Percentiles rank a stretch among this genome's conserved stretches.
These are phyloP conservation scores for Zopfia rhizophila DNA, from an alignment of 2,329 filamentous ascomycete genomes.

Conservation along the genomic window DNA sequence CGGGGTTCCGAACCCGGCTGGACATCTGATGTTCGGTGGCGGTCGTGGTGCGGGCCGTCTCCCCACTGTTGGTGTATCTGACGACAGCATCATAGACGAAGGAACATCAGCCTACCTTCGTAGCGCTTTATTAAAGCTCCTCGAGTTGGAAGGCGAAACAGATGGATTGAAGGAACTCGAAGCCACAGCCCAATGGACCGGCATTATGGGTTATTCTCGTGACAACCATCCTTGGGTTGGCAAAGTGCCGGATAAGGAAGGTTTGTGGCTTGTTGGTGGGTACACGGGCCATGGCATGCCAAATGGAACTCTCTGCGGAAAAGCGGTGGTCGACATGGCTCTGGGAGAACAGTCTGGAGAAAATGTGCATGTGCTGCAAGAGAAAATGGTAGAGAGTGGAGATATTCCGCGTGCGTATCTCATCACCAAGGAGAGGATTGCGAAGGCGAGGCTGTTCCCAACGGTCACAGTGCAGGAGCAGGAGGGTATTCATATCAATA, in stretches of 20 bases:
- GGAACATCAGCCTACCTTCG: constrained; percentile 67
- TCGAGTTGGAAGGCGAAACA: constrained; percentile 48
- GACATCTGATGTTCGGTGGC: constrained; percentile 76
- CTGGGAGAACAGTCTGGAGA: constrained; percentile 52
- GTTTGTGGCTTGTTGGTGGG: constrained; percentile 72
- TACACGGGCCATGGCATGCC: constrained; percentile 83
- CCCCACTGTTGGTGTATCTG: constrained; percentile 66
- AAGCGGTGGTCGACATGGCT: constrained; percentile 71
- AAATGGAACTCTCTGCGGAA: constrained; percentile 73
- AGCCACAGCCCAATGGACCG: constrained; percentile 72
- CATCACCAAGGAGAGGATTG: constrained; percentile 48
- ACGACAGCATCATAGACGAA: constrained; percentile 68
- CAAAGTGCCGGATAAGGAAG: constrained; percentile 66
- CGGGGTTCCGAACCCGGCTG: constrained; percentile 53
- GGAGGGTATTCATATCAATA: constrained; percentile 37
- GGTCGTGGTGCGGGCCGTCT: constrained; percentile 65
- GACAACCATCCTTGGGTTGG: constrained; percentile 79
- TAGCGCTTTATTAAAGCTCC: constrained; percentile 49
- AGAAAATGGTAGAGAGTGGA: constrained; percentile 44
- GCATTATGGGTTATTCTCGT: constrained; percentile 80
- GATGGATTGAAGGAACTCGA: constrained; percentile 56
- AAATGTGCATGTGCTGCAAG: constrained; percentile 37
- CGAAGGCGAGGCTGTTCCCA: constrained; percentile 38
- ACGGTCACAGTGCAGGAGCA: constrained; percentile 49
- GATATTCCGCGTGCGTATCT: constrained; percentile 52